phyloP scores from a whole-genome alignment of 345 rosid genomes.

The Nasturtium officinale region DNA sequence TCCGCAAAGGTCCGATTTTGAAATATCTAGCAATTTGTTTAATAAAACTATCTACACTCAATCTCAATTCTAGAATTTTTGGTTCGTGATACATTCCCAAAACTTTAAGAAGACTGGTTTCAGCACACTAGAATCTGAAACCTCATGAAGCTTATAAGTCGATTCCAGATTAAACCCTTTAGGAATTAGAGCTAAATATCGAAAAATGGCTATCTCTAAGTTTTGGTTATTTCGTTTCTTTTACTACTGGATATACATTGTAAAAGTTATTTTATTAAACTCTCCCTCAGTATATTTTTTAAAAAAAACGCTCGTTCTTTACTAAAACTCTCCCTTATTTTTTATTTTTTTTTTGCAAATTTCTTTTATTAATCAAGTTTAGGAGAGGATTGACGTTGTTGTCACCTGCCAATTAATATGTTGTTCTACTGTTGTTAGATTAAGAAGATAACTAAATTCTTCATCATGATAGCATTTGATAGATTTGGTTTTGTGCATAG shows the following conservation, averaged over 20 bases:
- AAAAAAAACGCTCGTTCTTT: no score
- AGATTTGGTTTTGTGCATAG: neutral
- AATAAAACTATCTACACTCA: no score
- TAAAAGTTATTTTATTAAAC: no score
- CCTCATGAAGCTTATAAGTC: neutral
- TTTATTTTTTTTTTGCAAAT: no score
- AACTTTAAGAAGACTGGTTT: neutral
- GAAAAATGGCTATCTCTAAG: no score
- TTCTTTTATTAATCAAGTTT: no score
- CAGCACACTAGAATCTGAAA: neutral
- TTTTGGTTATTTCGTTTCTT: no score
- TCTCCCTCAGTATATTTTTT: no score
- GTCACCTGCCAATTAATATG: no score
- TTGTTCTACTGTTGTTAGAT: neutral
- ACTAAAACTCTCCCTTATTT: no score
- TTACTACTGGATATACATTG: no score
- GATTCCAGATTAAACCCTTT: neutral
- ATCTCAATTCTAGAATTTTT: neutral
- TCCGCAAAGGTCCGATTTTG: slow-evolving; percentile 94
- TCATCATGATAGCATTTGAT: neutral
- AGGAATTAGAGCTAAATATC: neutral
- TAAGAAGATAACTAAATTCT: neutral
- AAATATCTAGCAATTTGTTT: fast-evolving
- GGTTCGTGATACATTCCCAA: neutral
- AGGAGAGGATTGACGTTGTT: no score